Base-by-base conservation (phyloP, 805 yeast genomes). In the Wickerhamiella azyma region DNA sequence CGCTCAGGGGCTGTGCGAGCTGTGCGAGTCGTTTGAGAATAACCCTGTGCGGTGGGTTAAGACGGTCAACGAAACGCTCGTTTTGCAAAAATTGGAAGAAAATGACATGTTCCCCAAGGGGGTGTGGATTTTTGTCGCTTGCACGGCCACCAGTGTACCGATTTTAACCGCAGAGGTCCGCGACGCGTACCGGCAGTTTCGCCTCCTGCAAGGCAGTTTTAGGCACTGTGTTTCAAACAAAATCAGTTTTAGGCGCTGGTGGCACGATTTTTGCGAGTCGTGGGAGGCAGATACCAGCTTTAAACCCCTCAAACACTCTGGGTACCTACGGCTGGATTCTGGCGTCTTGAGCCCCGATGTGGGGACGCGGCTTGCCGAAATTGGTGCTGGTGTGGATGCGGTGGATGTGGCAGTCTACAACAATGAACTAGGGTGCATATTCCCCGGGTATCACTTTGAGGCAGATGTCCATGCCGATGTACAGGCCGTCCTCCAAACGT, bases 281-380 rank as follows among this genome's bases (percentile, higher is more conserved):
- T 45, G 45, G 40, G 32, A 17, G 17, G 37, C n/a, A n/a, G n/a
- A n/a, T n/a, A n/a, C n/a, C n/a, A n/a, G n/a, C 37, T 3, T 30
- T 7, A 16, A 7, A 3, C 9, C 6, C 16, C 16, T 13, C 33
- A 13, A 30, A 3, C 16, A 5, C 33, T 6, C 16, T 13, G 32
- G 19, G 9, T 48, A 38, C 21, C 21, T 53, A 14, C 41, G 53
- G 17, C 37, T 53, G 7, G 56, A 52, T 6, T 50, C 58, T 3
- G 58, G 58, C 14, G 56, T 84, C 45, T 81, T 86, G 67, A 71
- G 75, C 48, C 86, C 85, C n/a, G 77, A 77, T 54, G 70, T 81
- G 45, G 81, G 33, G 7, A 13, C 14, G 33, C 14, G 33, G 16
- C 14, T 30, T 6, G 16, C 14, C 2, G 33, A 30, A 13, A 5